Conservation (phyloP, 2,329 filamentous ascomycete species). For the Zasmidium cellare region DNA sequence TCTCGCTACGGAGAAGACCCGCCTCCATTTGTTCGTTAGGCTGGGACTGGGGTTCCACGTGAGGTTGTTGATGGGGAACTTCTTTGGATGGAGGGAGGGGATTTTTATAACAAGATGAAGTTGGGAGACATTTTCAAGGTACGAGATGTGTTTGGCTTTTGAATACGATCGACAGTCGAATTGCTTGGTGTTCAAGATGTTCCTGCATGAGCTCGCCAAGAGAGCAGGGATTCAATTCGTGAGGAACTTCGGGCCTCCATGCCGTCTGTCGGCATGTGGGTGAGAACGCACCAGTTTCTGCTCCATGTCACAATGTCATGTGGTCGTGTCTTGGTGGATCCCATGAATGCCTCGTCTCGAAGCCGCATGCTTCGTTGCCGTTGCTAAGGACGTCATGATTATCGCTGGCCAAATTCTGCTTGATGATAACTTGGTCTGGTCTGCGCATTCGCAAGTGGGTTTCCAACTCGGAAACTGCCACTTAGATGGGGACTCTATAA, state of each 20-base stretch:
- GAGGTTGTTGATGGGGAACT: too few relatives aligned
- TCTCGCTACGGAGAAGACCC: not conserved
- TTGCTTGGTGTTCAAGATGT: not conserved
- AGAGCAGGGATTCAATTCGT: not conserved
- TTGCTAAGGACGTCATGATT: not conserved
- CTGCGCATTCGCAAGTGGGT: not conserved
- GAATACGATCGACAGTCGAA: too few relatives aligned
- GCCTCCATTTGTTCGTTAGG: not conserved
- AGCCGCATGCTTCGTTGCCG: not conserved
- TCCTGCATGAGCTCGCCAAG: not conserved
- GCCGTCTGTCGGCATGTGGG: conserved; percentile 3
- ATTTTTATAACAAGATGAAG: too few relatives aligned
- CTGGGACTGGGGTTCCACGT: not conserved
- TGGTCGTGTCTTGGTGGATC: not conserved
- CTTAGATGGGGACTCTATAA: too few relatives aligned
- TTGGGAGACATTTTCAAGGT: too few relatives aligned
- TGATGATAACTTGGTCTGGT: not conserved
- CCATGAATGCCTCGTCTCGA: not conserved
- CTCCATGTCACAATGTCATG: not conserved
- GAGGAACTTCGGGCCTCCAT: conserved; percentile 1
- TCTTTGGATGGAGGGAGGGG: not conserved
- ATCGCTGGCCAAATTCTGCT: not conserved
- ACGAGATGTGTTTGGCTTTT: too few relatives aligned
- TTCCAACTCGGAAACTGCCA: not conserved
- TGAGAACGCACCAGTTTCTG: not conserved